phyloP scores from a whole-genome alignment of 306 rosid species.

The barrel medic (Medicago truncatula) region MtrunA17r5.0-ANR NC_053047.1:5560501-5561000 shows the following conservation, averaged over 20 bases:
- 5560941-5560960: slow-evolving; percentile 48
- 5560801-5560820: too few relatives aligned
- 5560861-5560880: slow-evolving; percentile 41
- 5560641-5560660: slow-evolving; percentile 53
- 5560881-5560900: slow-evolving; percentile 59
- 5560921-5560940: slow-evolving; percentile 3
- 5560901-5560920: slow-evolving; percentile 12
- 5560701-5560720: slow-evolving; percentile 52
- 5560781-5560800: too few relatives aligned
- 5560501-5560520: too few relatives aligned
- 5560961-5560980: slow-evolving; percentile 42
- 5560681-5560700: slow-evolving; percentile 49
- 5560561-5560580: slow-evolving; percentile 48
- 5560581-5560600: slow-evolving; percentile 37
- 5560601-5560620: slow-evolving; percentile 32
- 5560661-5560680: slow-evolving; percentile 44
- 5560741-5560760: not conserved
- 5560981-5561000: slow-evolving; percentile 52
- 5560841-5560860: not conserved
- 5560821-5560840: too few relatives aligned
- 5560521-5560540: not conserved
- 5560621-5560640: slow-evolving; percentile 45
- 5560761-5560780: too few relatives aligned
- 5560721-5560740: slow-evolving; percentile 55
- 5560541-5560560: slow-evolving; percentile 34